Base-by-base conservation (phyloP, 257 asterid genomes). In the Cruciata laevipes region DNA sequence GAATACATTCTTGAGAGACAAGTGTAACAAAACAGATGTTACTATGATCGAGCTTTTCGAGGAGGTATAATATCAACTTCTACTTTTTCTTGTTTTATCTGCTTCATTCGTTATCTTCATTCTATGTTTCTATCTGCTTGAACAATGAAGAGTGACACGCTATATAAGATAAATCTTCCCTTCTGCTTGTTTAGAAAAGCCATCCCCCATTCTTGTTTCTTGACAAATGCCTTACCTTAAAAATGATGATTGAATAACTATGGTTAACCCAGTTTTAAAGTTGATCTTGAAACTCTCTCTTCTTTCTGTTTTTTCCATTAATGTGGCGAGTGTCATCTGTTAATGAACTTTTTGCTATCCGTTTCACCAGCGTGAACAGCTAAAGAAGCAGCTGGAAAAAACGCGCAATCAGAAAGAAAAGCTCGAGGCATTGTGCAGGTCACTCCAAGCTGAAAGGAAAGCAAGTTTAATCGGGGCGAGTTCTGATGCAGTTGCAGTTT, bases 311-410 rank as follows among this genome's bases (percentile, higher is more conserved):
- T n/a, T 37, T 3, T 13, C 30, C 30, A 27, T 27, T 11, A 11
- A 7, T 59, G 67, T 40, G 44, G 6, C 31, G 12, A 63, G 53
- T 18, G 31, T 35, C 57, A 4, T 17, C 21, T 12, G 3, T 44
- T 61, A 61, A 20, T 25, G 38, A 35, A 30, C 11, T 3, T 25
- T 59, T 4, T 27, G 64, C 42, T 38, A 47, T 25, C 53, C 23
- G 13, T 58, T 27, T 37, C 71, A 69, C 42, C 87, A 94, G 99
- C 95, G 96, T 11, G 99, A 88, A 72, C 83, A 74, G 74, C 67
- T 90, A 76, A 94, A 88, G 96, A 94, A 90, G 76, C 98, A 88
- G 75, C 88, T 94, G 83, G 98, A 85, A 75, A 94, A 77, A 84
- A 86, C 89, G 21, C 74, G 82, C 62, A 90, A 91, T 60, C 95